These are phyloP conservation scores for Eremothecium coryli DNA, from an alignment of 1,139 yeast species.

Conservation along the genomic window DNA sequence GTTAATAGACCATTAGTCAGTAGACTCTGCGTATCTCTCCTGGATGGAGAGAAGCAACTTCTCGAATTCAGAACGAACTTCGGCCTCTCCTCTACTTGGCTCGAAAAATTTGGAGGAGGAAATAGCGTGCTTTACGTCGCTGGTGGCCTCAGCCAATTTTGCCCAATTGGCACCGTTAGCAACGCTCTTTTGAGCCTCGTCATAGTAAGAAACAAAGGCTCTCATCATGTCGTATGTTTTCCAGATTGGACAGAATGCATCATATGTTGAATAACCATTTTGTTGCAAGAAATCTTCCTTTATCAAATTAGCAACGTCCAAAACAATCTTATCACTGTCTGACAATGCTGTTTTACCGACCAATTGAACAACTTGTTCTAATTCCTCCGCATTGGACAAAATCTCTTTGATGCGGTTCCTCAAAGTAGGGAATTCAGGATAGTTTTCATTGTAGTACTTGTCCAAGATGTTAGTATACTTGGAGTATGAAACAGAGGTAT, in stretches of 20 bases:
- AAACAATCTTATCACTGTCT: slow-evolving; percentile 90
- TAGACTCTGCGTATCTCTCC: slow-evolving; percentile 91
- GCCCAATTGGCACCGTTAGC: slow-evolving; percentile 93
- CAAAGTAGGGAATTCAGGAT: slow-evolving; percentile 82
- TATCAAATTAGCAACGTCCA: slow-evolving; percentile 83
- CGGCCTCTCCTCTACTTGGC: slow-evolving; percentile 84
- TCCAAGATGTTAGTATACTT: slow-evolving; percentile 83
- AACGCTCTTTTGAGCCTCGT: slow-evolving; percentile 96
- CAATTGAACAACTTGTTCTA: slow-evolving; percentile 97
- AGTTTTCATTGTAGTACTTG: slow-evolving; percentile 76
- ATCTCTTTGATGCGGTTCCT: slow-evolving; percentile 92
- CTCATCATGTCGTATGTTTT: slow-evolving; percentile 98
- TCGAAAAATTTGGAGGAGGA: slow-evolving; percentile 93
- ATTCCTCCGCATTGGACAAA: slow-evolving; percentile 91
- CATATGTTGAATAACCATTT: slow-evolving; percentile 96
- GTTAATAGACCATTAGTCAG: slow-evolving; percentile 70
- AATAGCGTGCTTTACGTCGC: slow-evolving; percentile 86
- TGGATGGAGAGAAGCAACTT: slow-evolving; percentile 64
- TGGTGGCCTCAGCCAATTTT: slow-evolving; percentile 76
- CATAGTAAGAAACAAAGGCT: slow-evolving; percentile 80
- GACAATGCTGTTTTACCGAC: slow-evolving; percentile 98
- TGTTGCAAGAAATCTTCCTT: slow-evolving; percentile 98
- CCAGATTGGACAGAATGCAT: slow-evolving; percentile 99
- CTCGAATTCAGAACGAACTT: slow-evolving; percentile 67
- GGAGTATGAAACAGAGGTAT: slow-evolving; percentile 91